These are phyloP conservation scores for Scytalidium sp. DNA, from an alignment of 2,329 filamentous ascomycete species.

Conservation along the genomic window DNA sequence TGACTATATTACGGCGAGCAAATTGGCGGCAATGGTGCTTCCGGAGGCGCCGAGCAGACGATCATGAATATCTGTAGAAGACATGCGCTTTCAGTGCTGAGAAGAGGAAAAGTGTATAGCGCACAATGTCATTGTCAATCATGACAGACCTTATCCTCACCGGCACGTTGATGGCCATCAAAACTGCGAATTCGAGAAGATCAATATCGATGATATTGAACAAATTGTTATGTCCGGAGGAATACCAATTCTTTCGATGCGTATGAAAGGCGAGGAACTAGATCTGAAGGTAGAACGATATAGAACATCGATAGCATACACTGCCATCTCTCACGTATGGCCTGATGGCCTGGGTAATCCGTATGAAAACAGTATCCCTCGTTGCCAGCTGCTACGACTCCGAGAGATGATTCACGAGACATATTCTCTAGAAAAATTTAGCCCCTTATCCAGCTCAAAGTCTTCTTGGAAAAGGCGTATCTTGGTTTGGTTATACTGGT, in stretches of 20 bases:
- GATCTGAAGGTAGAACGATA: constrained; percentile 14
- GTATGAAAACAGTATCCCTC: constrained; percentile 10
- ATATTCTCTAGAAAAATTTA: too few relatives aligned
- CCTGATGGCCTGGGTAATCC: constrained; percentile 16
- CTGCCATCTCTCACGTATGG: constrained; percentile 18
- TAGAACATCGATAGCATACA: constrained; percentile 16
- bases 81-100: too few relatives aligned
- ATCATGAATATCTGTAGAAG: too few relatives aligned
- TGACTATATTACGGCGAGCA: not conserved
- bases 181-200: not conserved
- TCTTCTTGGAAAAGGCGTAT: too few relatives aligned
- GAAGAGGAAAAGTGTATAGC: constrained; percentile 1
- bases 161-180: not conserved
- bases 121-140: not conserved
- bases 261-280: not conserved
- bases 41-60: not conserved
- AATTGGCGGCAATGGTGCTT: not conserved
- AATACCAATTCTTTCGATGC: constrained; percentile 1
- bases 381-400: constrained; percentile 14
- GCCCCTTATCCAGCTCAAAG: too few relatives aligned
- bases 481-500: too few relatives aligned
- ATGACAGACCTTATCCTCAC: not conserved
- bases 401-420: too few relatives aligned
- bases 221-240: constrained; percentile 1
- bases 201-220: not conserved